Percentiles rank a stretch among this genome's conserved stretches.
These are phyloP conservation scores for Calocybe gangraenosa DNA, from an alignment of 768 basidiomycete genomes.

Conservation along the genomic window DNA sequence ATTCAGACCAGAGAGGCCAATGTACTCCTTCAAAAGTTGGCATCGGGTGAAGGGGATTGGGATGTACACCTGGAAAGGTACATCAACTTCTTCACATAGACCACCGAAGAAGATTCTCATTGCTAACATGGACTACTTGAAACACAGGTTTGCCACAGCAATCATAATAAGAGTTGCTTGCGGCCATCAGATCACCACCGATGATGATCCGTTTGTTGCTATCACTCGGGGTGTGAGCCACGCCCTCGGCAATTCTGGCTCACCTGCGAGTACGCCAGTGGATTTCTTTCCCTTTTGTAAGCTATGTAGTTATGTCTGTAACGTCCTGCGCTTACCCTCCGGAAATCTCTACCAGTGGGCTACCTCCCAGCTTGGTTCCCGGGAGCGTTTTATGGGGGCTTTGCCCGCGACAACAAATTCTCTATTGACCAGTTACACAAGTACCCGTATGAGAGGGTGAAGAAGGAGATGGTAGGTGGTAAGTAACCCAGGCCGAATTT, in stretches of 20 bases:
- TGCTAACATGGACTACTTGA: background rate
- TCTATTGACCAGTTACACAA: constrained; percentile 20
- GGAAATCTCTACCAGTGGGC: constrained; percentile 16
- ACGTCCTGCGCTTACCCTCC: background rate
- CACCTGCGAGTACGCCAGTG: constrained; percentile 9
- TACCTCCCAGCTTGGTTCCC: constrained; percentile 32
- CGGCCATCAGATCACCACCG: constrained; percentile 13
- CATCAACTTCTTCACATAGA: background rate
- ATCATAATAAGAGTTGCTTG: constrained; percentile 13
- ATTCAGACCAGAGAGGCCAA: background rate
- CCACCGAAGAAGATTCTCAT: background rate
- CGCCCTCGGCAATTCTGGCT: constrained; percentile 3
- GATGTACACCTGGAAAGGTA: background rate
- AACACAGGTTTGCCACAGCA: constrained; percentile 13
- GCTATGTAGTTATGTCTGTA: too few species aligned
- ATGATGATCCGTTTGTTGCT: constrained; percentile 13
- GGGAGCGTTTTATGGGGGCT: constrained; percentile 19
- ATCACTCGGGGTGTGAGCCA: constrained; percentile 6
- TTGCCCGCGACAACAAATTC: constrained; percentile 12
- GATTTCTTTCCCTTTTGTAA: constrained; percentile 17
- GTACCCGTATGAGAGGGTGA: constrained; percentile 26
- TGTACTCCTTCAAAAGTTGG: background rate
- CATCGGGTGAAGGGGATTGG: background rate
- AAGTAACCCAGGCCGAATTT: too few species aligned
- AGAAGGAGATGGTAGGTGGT: constrained; percentile 28